Conservation (phyloP, 805 yeast genomes). For the Pichia cephalocereana region DNA sequence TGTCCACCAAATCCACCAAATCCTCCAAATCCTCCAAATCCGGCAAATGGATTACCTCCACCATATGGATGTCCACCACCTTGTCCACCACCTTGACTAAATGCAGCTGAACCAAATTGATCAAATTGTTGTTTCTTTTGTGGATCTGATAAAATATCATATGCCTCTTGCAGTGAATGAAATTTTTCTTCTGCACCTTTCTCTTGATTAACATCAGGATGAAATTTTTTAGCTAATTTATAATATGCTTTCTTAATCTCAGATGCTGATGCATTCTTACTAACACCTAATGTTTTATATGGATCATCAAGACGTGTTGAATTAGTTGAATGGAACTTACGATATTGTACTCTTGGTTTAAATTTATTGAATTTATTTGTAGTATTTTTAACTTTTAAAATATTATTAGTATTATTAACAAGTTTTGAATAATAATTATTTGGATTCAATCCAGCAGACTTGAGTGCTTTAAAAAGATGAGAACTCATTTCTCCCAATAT, state of each 20-base stretch:
- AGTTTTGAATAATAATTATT: not conserved
- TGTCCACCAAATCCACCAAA: slow-evolving; percentile 31
- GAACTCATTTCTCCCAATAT: too few relatives aligned
- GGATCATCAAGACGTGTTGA: slow-evolving; percentile 51
- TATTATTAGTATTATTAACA: not conserved
- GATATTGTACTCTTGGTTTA: not conserved
- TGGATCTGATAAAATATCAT: slow-evolving; percentile 82
- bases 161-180: slow-evolving; percentile 90
- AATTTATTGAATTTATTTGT: not conserved
- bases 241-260: slow-evolving; percentile 94
- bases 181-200: slow-evolving; percentile 79
- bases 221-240: slow-evolving; percentile 85
- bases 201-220: slow-evolving; percentile 95
- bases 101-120: slow-evolving; percentile 83
- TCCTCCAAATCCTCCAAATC: slow-evolving; percentile 32
- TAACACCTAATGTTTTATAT: slow-evolving; percentile 73
- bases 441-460: not conserved
- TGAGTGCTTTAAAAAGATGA: not conserved
- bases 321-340: slow-evolving; percentile 36
- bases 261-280: slow-evolving; percentile 56
- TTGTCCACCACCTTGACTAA: slow-evolving; percentile 50
- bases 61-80: slow-evolving; percentile 30
- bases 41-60: slow-evolving; percentile 34
- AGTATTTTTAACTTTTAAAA: not conserved
- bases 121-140: slow-evolving; percentile 83